Base-by-base conservation (phyloP, 306 rosid genomes). In the Cajanus cajan region DNA sequence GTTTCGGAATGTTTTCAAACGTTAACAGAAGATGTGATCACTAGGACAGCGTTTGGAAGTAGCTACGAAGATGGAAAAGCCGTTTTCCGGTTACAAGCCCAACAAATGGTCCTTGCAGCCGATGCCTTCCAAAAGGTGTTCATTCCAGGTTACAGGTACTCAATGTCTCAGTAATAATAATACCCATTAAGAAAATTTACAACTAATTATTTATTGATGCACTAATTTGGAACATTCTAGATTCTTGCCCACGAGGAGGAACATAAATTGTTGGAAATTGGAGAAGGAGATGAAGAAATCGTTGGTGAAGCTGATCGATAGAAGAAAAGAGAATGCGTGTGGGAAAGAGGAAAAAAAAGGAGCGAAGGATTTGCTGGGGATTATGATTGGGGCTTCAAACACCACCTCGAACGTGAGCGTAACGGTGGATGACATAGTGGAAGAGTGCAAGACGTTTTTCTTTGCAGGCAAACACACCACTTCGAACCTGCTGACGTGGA, bases 391-490 rank as follows among this genome's bases (percentile, higher is more conserved):
- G 39, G 98, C 93, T 0, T 90, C 94, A 0, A 11, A 10, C 66
- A 24, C 7, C 18, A 8, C 36, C 4, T 50, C 22, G n/a, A 55
- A 55, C 24, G 63, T 22, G 11, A 77, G 48, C 12, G 74, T 93
- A 12, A 87, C 92, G 2, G 88, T 90, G 12, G 73, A 90, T 16
- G 98, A 93, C 89, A 93, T 93, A 2, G 97, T 93, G 59, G 93
- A 90, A 80, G 98, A 93, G 61, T 93, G 98, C 86, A 93, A 93
- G 84, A 87, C 85, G 34, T 93, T 93, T 48, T 93, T 93, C 97
- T 93, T 93, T 76, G 98, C 98, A 9, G 98, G 98, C 39, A 94
- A 90, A 80, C 96, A 94, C 73, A 94, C 97, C 67, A 94, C 97
- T 11, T 91, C 97, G 18, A 94, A 91, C 70, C 50, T 94, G 89